Conservation (phyloP, 2,329 filamentous ascomycete species). For the Ophiostoma quercus region DNA sequence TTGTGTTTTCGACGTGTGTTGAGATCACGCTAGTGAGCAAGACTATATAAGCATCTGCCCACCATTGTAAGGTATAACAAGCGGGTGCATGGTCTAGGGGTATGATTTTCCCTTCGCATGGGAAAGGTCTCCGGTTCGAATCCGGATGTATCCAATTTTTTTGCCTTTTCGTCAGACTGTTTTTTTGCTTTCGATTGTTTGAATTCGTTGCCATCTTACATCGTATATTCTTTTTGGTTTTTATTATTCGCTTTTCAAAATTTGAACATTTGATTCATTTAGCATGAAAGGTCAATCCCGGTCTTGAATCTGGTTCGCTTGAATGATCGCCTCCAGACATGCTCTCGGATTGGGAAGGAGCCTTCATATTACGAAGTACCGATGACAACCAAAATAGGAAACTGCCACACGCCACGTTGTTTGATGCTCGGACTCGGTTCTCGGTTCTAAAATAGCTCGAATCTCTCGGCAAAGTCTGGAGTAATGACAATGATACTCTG, state of each 20-base stretch:
- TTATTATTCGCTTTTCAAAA: too few species aligned
- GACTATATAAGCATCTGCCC: not conserved
- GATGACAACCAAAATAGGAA: too few species aligned
- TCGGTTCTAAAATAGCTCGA: not conserved
- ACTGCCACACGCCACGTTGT: not conserved
- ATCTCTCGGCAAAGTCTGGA: too few species aligned
- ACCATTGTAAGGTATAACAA: not conserved
- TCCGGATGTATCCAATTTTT: constrained; percentile 17
- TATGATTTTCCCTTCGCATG: constrained; percentile 17
- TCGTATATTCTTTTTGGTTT: too few species aligned
- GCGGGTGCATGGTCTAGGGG: constrained; percentile 17
- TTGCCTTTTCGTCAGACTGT: not conserved
- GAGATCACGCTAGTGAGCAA: not conserved
- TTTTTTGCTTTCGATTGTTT: not conserved
- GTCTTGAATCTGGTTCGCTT: not conserved
- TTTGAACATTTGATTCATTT: too few species aligned
- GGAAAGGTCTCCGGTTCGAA: constrained; percentile 17
- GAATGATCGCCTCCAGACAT: not conserved
- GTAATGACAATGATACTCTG: too few species aligned
- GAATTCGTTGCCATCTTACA: too few species aligned
- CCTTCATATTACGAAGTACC: too few species aligned
- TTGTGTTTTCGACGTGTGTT: not conserved
- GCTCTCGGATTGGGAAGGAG: too few species aligned
- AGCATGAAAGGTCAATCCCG: too few species aligned
- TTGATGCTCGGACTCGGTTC: not conserved